Base-by-base conservation (phyloP, 352 stramenopile species). In the Phytophthora sp. region DNA sequence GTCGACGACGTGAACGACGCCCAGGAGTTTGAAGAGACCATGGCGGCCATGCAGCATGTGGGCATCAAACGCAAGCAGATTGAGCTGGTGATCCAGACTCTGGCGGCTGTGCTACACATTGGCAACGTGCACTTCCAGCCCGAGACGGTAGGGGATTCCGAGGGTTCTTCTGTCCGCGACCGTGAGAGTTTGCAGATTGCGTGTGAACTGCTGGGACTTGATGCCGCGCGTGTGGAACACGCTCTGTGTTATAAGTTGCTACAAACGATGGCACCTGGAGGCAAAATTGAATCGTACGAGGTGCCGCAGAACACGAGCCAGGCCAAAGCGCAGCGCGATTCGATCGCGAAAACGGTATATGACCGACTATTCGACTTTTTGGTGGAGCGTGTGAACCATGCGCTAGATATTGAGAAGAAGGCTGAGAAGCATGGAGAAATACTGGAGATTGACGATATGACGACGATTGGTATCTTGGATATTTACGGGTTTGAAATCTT, bases 401-500 rank as follows among this genome's bases (percentile, higher is more conserved):
- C 88, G 6, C 57, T 95, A 13, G 88, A 95, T 61, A 79, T 95
- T 55, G 84, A 95, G 41, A 90, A 91, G 57, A 90, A 91, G 38
- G 83, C 82, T 1, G 84, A 93, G 51, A 91, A 93, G 41, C 82
- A 87, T 47, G 84, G 85, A 29, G 82, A 96, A 59, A 78, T 89
- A 7, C 46, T 93, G 42, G 80, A 93, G 33, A 84, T 89, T 62
- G 46, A 89, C 66, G 65, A 88, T 16, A 89, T 93, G 79, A 86
- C 77, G 16, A 95, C 72, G 52, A 89, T 98, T 67, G 92, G 94
- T 46, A 96, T 99, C 29, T 76, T 98, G 33, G 96, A 99, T 68
- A 98, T 99, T 58, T 99, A 98, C 69, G 95, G 96, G 1, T 99
- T 99, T 80, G 96, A 99, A 70, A 91, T 91, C 20, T 98, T 98